These are phyloP conservation scores for Lecanicillium sp. DNA, from an alignment of 2,329 filamentous ascomycete genomes.

Conservation along the genomic window DNA sequence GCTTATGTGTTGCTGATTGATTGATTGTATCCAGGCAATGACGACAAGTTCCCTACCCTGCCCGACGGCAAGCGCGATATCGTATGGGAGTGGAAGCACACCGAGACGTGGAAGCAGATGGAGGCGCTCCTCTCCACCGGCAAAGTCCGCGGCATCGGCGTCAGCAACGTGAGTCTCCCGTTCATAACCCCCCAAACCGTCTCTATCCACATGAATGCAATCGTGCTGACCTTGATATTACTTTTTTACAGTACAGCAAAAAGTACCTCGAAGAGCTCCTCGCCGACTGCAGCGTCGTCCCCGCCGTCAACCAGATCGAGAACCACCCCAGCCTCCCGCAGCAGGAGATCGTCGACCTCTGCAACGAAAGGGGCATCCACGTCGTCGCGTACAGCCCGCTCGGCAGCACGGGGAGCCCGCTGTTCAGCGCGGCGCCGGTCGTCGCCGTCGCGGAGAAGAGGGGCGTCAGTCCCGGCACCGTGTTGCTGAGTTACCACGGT, in stretches of 20 bases:
- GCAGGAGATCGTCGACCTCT: conserved; percentile 64
- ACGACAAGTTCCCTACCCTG: conserved; percentile 69
- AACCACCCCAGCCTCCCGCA: conserved; percentile 68
- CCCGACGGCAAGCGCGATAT: conserved; percentile 71
- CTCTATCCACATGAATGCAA: conserved; percentile 12
- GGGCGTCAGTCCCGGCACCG: conserved; percentile 51
- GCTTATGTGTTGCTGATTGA: not conserved
- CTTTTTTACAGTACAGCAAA: conserved; percentile 41
- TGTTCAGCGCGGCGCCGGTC: conserved; percentile 57
- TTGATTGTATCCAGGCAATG: conserved; percentile 49
- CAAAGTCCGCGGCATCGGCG: conserved; percentile 49
- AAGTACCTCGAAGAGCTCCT: conserved; percentile 51
- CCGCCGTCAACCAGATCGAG: conserved; percentile 67
- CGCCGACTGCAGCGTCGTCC: conserved; percentile 45
- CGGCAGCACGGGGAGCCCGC: conserved; percentile 57
- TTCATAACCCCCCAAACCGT: not conserved
- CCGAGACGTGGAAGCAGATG: conserved; percentile 73
- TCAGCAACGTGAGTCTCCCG: conserved; percentile 42
- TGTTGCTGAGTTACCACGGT: conserved; percentile 70
- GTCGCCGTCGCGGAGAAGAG: conserved; percentile 60
- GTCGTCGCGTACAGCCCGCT: conserved; percentile 68
- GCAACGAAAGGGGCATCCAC: conserved; percentile 61
- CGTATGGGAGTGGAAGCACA: conserved; percentile 60
- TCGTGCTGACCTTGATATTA: too few species aligned
- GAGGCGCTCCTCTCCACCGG: conserved; percentile 58